These are phyloP conservation scores for Colletotrichum aenigma DNA, from an alignment of 2,329 filamentous ascomycete species.

Conservation along the genomic window DNA sequence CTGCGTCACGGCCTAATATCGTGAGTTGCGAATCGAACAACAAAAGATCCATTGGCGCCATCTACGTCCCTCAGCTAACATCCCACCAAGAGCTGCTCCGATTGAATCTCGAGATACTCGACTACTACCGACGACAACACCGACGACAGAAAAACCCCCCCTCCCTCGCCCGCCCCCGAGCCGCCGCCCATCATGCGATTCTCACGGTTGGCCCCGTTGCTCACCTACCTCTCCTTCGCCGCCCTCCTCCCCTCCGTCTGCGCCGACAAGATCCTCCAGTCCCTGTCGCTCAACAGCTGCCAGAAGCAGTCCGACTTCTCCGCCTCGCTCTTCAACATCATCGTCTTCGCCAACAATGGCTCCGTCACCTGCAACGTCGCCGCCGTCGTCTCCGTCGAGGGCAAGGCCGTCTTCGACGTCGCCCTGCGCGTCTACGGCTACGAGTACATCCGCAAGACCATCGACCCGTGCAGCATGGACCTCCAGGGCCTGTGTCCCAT, in stretches of 20 bases:
- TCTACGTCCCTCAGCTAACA: neutral
- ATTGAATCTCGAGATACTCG: neutral
- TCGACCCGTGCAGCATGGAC: conserved; percentile 77
- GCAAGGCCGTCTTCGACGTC: conserved; percentile 80
- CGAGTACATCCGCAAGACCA: conserved; percentile 65
- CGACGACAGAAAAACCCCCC: neutral
- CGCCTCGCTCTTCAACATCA: conserved; percentile 86
- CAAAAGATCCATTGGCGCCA: neutral
- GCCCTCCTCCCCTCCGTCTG: conserved; percentile 51
- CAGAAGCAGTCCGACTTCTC: conserved; percentile 85
- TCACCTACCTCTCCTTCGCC: conserved; percentile 49
- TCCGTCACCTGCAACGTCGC: conserved; percentile 76
- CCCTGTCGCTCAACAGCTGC: conserved; percentile 84
- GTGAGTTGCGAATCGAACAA: neutral
- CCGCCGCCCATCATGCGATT: conserved; percentile 1
- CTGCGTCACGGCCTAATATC: neutral
- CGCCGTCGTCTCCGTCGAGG: conserved; percentile 81
- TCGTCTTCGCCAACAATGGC: conserved; percentile 77
- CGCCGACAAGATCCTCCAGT: conserved; percentile 73
- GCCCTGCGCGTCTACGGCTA: conserved; percentile 84
- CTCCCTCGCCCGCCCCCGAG: neutral
- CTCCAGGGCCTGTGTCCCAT: conserved; percentile 87
- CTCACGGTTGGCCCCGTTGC: conserved; percentile 26
- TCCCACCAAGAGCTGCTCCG: neutral
- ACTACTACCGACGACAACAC: neutral